Conservation (phyloP, 139 green algal genomes). For the Mychonastes homosphaera region DNA sequence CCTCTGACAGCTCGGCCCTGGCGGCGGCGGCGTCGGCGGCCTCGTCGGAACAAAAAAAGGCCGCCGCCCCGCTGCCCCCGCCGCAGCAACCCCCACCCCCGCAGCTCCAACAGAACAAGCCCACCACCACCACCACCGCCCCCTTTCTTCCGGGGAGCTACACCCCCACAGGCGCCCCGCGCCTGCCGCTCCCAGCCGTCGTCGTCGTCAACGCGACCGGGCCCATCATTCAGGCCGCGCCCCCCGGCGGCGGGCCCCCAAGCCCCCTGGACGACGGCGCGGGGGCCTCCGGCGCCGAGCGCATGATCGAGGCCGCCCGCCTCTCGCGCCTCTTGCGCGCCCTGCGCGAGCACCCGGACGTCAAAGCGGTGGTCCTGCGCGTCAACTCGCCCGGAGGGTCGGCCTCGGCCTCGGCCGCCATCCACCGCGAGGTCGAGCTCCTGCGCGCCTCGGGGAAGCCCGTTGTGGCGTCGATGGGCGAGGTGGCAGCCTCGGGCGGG, state of each 20-base stretch:
- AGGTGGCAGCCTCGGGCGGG: slow-evolving; percentile 83
- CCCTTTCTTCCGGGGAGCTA: too few species aligned
- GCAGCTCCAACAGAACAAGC: too few species aligned
- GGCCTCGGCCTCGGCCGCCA: slow-evolving; percentile 80
- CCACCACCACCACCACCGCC: too few species aligned
- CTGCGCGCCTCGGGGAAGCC: slow-evolving; percentile 31
- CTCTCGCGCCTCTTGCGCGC: slow-evolving; percentile 7
- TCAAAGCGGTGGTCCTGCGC: slow-evolving; percentile 70
- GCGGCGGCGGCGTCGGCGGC: too few species aligned
- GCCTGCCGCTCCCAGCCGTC: too few species aligned
- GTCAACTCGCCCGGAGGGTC: slow-evolving; percentile 77
- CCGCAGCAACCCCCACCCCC: too few species aligned
- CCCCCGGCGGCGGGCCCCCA: not conserved
- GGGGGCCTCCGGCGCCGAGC: not conserved
- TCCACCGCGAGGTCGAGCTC: slow-evolving; percentile 68
- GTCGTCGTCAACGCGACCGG: slow-evolving; percentile 21
- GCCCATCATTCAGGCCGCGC: slow-evolving; percentile 23
- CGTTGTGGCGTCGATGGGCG: slow-evolving; percentile 63
- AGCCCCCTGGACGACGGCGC: not conserved
- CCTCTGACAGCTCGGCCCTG: too few species aligned
- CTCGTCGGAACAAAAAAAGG: too few species aligned
- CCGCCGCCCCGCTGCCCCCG: too few species aligned
- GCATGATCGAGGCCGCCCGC: slow-evolving; percentile 22
- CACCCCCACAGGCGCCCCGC: too few species aligned
- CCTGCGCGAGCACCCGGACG: slow-evolving; percentile 20